These are phyloP conservation scores for Petunia secreta DNA, from an alignment of 257 asterid species.

Conservation along the genomic window DNA sequence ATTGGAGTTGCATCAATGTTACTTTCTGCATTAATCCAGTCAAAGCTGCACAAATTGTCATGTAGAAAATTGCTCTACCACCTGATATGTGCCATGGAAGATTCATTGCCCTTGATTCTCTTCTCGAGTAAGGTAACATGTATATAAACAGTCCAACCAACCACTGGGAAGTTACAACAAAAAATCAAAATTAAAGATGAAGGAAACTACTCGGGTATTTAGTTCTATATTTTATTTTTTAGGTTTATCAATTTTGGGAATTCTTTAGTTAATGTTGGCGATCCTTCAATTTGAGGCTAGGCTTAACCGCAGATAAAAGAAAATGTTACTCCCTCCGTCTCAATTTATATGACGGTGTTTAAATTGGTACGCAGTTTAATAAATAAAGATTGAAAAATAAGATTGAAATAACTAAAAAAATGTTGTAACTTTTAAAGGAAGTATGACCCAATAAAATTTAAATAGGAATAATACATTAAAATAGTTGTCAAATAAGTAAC, in stretches of 20 bases:
- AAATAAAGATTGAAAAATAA: no score
- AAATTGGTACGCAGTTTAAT: no score
- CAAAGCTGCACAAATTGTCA: constrained; percentile 71
- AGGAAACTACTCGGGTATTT: neutral
- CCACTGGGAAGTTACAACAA: constrained; percentile 49
- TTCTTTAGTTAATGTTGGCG: no score
- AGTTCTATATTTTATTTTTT: no score
- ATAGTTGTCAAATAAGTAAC: no score
- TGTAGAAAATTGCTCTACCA: constrained; percentile 60
- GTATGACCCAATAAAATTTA: no score
- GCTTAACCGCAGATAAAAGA: neutral
- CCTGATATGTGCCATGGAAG: constrained; percentile 60
- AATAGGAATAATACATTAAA: no score
- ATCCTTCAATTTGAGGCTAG: neutral
- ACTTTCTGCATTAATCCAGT: constrained; percentile 78
- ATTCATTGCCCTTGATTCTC: constrained; percentile 38
- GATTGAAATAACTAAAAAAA: no score
- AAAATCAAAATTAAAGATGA: constrained; percentile 2
- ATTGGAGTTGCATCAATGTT: constrained; percentile 38
- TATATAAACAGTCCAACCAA: constrained; percentile 51
- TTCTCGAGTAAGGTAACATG: constrained; percentile 45
- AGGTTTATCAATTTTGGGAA: no score
- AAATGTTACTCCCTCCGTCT: neutral
- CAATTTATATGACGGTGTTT: no score
- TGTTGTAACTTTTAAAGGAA: no score